A percentile compares a stretch with the other conserved stretches of the same genome.
These are phyloP conservation scores for Brassica rapa DNA, from an alignment of 345 rosid species.

Conservation along the genomic window DNA sequence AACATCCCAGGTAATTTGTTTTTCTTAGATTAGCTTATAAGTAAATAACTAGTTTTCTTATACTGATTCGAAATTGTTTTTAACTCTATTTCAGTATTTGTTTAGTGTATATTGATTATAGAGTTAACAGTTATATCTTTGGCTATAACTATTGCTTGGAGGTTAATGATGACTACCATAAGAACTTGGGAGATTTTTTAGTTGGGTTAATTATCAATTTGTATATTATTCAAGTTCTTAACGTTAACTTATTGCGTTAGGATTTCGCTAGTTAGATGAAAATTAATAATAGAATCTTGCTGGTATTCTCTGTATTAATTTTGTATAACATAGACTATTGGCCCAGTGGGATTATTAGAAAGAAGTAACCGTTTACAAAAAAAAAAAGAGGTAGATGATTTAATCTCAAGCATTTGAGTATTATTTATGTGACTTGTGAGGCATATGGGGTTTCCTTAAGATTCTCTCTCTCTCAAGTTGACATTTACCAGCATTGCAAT, in stretches of 20 bases:
- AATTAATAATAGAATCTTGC: slow-evolving; percentile 6
- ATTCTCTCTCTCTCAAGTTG: slow-evolving; percentile 26
- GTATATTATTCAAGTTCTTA: neutral
- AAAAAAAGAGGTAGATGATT: neutral
- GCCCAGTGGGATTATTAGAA: neutral
- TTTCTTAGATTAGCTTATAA: slow-evolving; percentile 40
- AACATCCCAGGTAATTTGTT: slow-evolving; percentile 79
- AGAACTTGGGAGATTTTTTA: slow-evolving; percentile 10
- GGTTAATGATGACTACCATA: slow-evolving; percentile 26
- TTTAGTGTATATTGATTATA: neutral
- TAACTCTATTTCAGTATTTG: neutral
- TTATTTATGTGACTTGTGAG: slow-evolving; percentile 7
- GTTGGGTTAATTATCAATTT: neutral
- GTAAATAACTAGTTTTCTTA: slow-evolving; percentile 41
- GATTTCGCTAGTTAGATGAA: slow-evolving; percentile 13
- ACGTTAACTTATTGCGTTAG: neutral
- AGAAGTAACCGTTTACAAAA: neutral
- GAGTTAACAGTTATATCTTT: slow-evolving; percentile 1
- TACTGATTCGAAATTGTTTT: neutral
- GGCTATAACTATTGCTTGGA: slow-evolving; percentile 9
- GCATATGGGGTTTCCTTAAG: slow-evolving; percentile 24
- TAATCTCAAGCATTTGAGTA: slow-evolving; percentile 23
- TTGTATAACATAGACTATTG: neutral
- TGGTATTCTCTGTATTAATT: neutral
- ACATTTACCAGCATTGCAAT: slow-evolving; percentile 32